Base-by-base conservation (phyloP, 2,329 filamentous ascomycete genomes). In the Colletotrichum karsti region DNA sequence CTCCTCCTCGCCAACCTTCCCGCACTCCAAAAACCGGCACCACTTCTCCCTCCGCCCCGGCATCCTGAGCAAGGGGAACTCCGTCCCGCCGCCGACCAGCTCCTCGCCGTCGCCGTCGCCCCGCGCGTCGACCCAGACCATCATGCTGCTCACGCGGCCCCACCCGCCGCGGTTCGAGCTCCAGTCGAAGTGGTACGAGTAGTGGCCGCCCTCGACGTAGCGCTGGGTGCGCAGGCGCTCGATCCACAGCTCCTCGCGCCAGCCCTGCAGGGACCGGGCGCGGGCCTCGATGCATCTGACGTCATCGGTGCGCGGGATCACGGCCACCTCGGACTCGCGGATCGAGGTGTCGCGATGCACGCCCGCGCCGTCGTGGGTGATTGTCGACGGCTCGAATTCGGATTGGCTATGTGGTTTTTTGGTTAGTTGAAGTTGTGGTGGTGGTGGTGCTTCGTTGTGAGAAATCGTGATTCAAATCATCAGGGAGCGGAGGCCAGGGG, bases 161-260 rank as follows among this genome's bases (percentile, higher is more conserved):
- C 83, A 85, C 3, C 83, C 83, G 4, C 77, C 77, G 1, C 72
- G 72, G 51, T 77, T 81, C 2, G 75, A 78, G 57, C 81, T 84
- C 84, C 84, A 88, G 77, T 88, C 86, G 69, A 84, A 87, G 74
- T 88, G 86, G 67, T 87, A 84, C 44, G 76, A 77, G 74, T 88
- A 88, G 74, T 87, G 85, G 1, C 85, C 84, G 5, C 77, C 80
- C 1, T 79, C 74, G 15, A 69, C 69, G 71, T 88, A 88, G 28
- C 82, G 80, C 76, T 88, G 86, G 24, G 84, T 84, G 35, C 86
- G 81, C 55, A 87, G 77, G 4, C 84, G 79, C 74, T 88, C 86
- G 69, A 87, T 72, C 83, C 83, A 88, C 15, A 86, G 74, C 58
- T 87, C 83, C 41, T 81, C 77, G n/a, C 82, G 81, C 84, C 84